Conservation (phyloP, 306 rosid species). For the Dalbergia oliveri region DNA sequence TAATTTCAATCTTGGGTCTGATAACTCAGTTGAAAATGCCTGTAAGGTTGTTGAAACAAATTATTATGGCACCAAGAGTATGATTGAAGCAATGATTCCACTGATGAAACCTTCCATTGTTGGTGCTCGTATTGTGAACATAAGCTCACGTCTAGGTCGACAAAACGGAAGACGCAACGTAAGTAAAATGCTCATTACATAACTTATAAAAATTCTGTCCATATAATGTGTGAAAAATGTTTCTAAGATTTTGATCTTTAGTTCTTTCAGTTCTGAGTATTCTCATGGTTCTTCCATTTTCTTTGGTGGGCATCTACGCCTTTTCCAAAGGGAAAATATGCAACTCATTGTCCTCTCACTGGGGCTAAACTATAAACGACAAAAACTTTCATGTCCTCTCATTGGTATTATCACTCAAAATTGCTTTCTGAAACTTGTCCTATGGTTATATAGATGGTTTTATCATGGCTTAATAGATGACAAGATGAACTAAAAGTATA, state of each 20-base stretch:
- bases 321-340: background rate
- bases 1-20: slow-evolving; percentile 55
- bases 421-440: slow-evolving; percentile 19
- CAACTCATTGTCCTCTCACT: slow-evolving; percentile 3
- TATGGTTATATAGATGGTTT: slow-evolving; percentile 13
- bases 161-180: slow-evolving; percentile 87
- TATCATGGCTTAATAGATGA: background rate
- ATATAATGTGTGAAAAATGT: background rate
- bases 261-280: slow-evolving; percentile 12
- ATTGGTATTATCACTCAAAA: background rate
- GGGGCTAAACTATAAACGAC: slow-evolving; percentile 21
- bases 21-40: slow-evolving; percentile 54
- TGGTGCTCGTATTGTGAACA: slow-evolving; percentile 52
- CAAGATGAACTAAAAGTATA: too few relatives aligned
- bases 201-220: background rate
- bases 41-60: slow-evolving; percentile 46
- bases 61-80: slow-evolving; percentile 46
- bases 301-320: background rate
- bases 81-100: slow-evolving; percentile 49
- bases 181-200: slow-evolving; percentile 45
- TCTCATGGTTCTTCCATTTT: slow-evolving; percentile 23
- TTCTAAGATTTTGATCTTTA: background rate
- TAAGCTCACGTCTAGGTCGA: slow-evolving; percentile 66
- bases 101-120: slow-evolving; percentile 49
- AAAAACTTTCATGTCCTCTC: slow-evolving; percentile 4